phyloP scores from a whole-genome alignment of 2,329 filamentous ascomycete genomes.

The Calonectria ilicicola region DNA sequence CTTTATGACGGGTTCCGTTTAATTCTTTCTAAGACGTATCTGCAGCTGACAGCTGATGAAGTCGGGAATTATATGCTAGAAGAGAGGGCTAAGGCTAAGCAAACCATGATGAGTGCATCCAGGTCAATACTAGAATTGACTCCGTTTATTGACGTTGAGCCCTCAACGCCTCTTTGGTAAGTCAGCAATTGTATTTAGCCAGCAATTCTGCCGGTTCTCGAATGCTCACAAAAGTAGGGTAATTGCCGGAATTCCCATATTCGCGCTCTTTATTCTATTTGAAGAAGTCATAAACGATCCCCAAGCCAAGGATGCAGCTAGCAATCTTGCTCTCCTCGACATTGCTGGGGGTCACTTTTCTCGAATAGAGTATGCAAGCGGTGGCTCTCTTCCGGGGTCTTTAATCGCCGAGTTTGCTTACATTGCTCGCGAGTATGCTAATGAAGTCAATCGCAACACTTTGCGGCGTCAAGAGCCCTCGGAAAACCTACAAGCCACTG shows the following conservation, averaged over 20 bases:
- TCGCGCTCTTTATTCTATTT: conserved; percentile 36
- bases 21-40: conserved; percentile 25
- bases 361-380: conserved; percentile 34
- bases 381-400: conserved; percentile 28
- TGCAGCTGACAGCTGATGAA: conserved; percentile 17
- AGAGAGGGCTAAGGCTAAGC: background rate
- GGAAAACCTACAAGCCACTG: background rate
- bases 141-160: conserved; percentile 36
- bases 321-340: conserved; percentile 33
- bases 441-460: conserved; percentile 7
- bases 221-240: conserved; percentile 27
- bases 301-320: conserved; percentile 23
- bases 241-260: conserved; percentile 33
- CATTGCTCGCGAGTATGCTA: conserved; percentile 37
- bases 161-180: conserved; percentile 37
- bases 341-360: conserved; percentile 37
- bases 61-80: background rate
- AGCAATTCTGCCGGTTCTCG: too few relatives aligned
- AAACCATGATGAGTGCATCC: conserved; percentile 26
- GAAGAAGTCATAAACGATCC: conserved; percentile 37
- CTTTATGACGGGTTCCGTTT: conserved; percentile 36
- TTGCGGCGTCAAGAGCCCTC: background rate
- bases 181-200: background rate
- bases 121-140: conserved; percentile 33
- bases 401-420: conserved; percentile 35